Evolutionary conservation across 2,329 filamentous ascomycete genomes (phyloP), one percentile per base, ranked within the genome.

Genomic region (Colletotrichum tabaci): DNA sequence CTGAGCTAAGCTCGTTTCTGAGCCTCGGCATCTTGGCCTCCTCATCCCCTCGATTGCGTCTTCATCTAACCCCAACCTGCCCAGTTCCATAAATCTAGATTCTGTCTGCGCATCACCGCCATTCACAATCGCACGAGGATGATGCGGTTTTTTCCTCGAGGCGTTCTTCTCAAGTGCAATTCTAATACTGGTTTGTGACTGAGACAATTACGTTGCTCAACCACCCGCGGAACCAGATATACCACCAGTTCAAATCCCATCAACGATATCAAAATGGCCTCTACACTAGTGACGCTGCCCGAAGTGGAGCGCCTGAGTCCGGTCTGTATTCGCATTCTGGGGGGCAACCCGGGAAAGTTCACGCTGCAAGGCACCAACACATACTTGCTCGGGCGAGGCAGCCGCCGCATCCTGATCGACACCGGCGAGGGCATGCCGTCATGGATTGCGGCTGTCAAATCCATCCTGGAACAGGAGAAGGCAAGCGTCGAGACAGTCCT

Each of bases 311-410:
- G 92, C 72, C 86, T 98, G 66, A 96, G 93, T 78, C 88, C 93
- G 23, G 85, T 89, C 16, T 93, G 95, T 55, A 92, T 98, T 74
- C 90, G 96, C 67, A 93, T 99, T 73, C 86, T 98, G 21, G 96
- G 93, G 70, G 94, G 93, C 10, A 99, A 99, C 82, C 96, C 96
- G 15, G 90, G 93, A 79, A 98, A 97, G 85, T 91, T 91, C 77
- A 88, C 89, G 5, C 83, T 92, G 13, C 89, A 92, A 82, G 92
- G 95, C 73, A 98, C 96, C 75, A 99, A 99, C 81, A 99, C 96
- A 44, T 99, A 99, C 81, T 88, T 99, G 21, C 79, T 99, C 71
- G 96, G 96, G 70, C 91, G 88, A 8, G 96, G 95, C 4, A 80
- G 84, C 7, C 82, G 84, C 8, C 91, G 96, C 12, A 87, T 98